Base-by-base conservation (phyloP, 2,329 filamentous ascomycete genomes). In the Rutstroemia sydowiana region DNA sequence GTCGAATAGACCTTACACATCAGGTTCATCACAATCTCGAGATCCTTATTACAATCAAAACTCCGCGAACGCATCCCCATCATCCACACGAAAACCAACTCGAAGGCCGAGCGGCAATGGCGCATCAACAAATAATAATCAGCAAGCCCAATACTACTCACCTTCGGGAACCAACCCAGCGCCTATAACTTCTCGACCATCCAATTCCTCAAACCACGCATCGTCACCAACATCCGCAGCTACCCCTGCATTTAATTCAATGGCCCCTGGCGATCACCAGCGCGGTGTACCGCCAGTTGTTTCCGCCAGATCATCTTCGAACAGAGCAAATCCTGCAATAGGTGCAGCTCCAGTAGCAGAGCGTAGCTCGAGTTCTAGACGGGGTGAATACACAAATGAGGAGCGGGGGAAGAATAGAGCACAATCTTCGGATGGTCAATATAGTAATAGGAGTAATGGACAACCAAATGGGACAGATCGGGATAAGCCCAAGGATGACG, bases 251-350 rank as follows among this genome's bases (percentile, higher is more conserved):
- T 59, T 60, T 55, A 41, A 55, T 23, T 39, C 51, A 30, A 65
- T 65, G 63, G 55, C 64, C 43, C 62, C 62, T 20, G 71, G 74
- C 56, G 76, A 77, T 62, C 74, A 75, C 63, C 73, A 74, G 71
- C 78, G 71, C 70, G 79, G 74, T 69, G 81, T 77, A 72, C 81
- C 86, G 48, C 85, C 87, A 21, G 77, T 88, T 61, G 84, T 86
- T 51, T 90, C 87, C 44, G 87, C 88, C 32, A 81, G 90, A 64
- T 91, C 87, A 7, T 95, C 90, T 13, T 93, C 88, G 40, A 85
- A 82, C 58, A 40, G 58, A 37, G 54, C 60, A 39, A 52, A 57
- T 21, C 55, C 60, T 69, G 71, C 56, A 69, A 71, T 56, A 61
- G 53, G 56, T 3, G 56, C 58, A 14, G 60, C 56, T 60, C 52